phyloP scores from a whole-genome alignment of 768 basidiomycete genomes.

The Nidularia sp. region DNA sequence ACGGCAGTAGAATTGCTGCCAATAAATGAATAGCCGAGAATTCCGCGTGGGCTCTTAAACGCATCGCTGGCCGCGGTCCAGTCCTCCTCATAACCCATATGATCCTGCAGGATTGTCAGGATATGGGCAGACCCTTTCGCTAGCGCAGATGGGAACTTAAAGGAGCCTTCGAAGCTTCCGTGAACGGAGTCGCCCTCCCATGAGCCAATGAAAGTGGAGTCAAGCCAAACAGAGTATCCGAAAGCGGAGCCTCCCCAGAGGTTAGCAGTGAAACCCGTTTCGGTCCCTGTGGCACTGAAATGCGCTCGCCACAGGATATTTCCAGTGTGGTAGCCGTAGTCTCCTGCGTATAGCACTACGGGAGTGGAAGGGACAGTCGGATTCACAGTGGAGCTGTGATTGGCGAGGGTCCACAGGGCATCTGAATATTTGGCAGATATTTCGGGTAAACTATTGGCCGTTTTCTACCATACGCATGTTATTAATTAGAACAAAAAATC shows the following conservation, averaged over 20 bases:
- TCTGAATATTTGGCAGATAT: slow-evolving; percentile 35
- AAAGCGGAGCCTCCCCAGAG: slow-evolving; percentile 45
- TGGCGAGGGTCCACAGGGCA: slow-evolving; percentile 35
- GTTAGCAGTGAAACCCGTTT: slow-evolving; percentile 35
- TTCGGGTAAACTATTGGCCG: slow-evolving; percentile 38
- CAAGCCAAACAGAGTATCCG: slow-evolving; percentile 46
- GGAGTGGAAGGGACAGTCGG: slow-evolving; percentile 30
- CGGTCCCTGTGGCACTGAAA: slow-evolving; percentile 40
- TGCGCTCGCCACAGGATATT: slow-evolving; percentile 50
- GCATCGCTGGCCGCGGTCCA: slow-evolving; percentile 34
- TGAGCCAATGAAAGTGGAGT: slow-evolving; percentile 43
- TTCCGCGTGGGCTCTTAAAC: slow-evolving; percentile 47
- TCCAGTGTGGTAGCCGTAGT: slow-evolving; percentile 49
- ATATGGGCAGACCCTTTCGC: slow-evolving; percentile 29
- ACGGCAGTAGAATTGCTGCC: slow-evolving; percentile 34
- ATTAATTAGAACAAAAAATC: too few species aligned
- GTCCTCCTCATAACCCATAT: slow-evolving; percentile 49
- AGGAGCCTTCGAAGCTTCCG: slow-evolving; percentile 25
- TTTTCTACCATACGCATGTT: slow-evolving; percentile 32
- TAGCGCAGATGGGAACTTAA: slow-evolving; percentile 25
- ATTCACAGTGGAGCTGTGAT: slow-evolving; percentile 37
- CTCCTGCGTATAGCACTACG: slow-evolving; percentile 41
- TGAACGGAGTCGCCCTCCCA: slow-evolving; percentile 35
- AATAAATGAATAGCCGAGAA: slow-evolving; percentile 40
- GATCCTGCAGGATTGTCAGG: slow-evolving; percentile 49